phyloP scores from a whole-genome alignment of 331 rosid species.

The Prunus yedoensis region DNA sequence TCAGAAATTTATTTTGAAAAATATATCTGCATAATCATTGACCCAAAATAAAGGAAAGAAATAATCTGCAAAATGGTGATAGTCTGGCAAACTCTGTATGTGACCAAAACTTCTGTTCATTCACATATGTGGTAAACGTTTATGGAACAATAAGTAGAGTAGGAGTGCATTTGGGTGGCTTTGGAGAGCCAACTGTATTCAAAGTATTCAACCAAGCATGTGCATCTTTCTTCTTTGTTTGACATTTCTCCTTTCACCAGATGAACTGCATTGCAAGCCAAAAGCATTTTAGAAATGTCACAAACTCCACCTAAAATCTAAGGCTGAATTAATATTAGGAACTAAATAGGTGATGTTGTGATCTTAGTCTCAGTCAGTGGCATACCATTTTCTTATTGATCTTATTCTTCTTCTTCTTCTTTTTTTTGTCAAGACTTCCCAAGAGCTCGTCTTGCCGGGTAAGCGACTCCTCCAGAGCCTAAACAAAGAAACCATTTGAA shows the following conservation, averaged over 20 bases:
- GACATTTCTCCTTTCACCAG: slow-evolving; percentile 39
- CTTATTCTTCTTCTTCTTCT: slow-evolving; percentile 50
- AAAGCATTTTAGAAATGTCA: slow-evolving; percentile 8
- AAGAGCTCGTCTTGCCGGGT: slow-evolving; percentile 60
- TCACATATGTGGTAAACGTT: slow-evolving; percentile 7
- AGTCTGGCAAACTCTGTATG: slow-evolving; percentile 23
- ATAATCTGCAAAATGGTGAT: background rate
- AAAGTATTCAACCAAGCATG: background rate
- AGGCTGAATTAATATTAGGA: background rate
- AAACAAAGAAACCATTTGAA: slow-evolving; percentile 20
- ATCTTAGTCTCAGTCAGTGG: slow-evolving; percentile 9
- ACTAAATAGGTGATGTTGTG: slow-evolving; percentile 6
- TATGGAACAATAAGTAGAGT: background rate
- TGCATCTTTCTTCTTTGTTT: background rate
- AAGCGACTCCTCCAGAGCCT: slow-evolving; percentile 76
- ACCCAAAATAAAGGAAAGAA: too few species aligned
- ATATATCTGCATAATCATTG: background rate
- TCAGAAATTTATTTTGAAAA: background rate
- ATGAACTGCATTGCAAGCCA: slow-evolving; percentile 52
- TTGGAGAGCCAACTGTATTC: background rate
- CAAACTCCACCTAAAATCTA: background rate
- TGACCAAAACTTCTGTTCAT: slow-evolving; percentile 26
- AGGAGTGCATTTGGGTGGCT: slow-evolving; percentile 26
- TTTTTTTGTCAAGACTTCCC: slow-evolving; percentile 62
- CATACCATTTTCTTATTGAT: slow-evolving; percentile 44